phyloP scores from a whole-genome alignment of 2,329 filamentous ascomycete species.

The Penicillium aurantiogriseum region DNA sequence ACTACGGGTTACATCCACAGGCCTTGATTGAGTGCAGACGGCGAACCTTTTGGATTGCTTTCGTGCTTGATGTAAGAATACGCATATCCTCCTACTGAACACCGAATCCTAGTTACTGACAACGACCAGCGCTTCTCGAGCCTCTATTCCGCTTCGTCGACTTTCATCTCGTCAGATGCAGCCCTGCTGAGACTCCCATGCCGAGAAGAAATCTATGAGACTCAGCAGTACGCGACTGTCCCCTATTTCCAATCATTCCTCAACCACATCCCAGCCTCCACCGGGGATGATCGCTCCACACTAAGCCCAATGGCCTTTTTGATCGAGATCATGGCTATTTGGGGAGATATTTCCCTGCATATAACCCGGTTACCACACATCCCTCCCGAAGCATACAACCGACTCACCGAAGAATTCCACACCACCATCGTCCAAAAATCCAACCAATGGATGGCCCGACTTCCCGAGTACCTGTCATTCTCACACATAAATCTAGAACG shows the following conservation, averaged over 20 bases:
- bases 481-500: constrained; percentile 57
- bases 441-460: constrained; percentile 56
- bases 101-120: constrained; percentile 16
- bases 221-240: constrained; percentile 55
- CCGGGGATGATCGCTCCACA: constrained; percentile 39
- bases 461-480: constrained; percentile 58
- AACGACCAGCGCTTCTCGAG: constrained; percentile 56
- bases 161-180: constrained; percentile 62
- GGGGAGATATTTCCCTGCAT: constrained; percentile 63
- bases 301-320: constrained; percentile 59
- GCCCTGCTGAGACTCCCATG: constrained; percentile 67
- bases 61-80: constrained; percentile 62
- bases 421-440: constrained; percentile 53
- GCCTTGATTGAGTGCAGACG: constrained; percentile 66
- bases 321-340: constrained; percentile 63
- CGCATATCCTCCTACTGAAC: constrained; percentile 14
- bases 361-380: constrained; percentile 55
- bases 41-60: constrained; percentile 70
- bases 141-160: constrained; percentile 54
- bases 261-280: constrained; percentile 39
- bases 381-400: constrained; percentile 44
- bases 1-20: constrained; percentile 57
- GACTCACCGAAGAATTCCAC: constrained; percentile 53
- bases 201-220: constrained; percentile 61
- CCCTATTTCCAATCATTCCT: constrained; percentile 60